Percentiles rank a stretch among this genome's conserved stretches.
Conservation (phyloP, 2,329 filamentous ascomycete genomes). For the Colletotrichum orbiculare region DNA sequence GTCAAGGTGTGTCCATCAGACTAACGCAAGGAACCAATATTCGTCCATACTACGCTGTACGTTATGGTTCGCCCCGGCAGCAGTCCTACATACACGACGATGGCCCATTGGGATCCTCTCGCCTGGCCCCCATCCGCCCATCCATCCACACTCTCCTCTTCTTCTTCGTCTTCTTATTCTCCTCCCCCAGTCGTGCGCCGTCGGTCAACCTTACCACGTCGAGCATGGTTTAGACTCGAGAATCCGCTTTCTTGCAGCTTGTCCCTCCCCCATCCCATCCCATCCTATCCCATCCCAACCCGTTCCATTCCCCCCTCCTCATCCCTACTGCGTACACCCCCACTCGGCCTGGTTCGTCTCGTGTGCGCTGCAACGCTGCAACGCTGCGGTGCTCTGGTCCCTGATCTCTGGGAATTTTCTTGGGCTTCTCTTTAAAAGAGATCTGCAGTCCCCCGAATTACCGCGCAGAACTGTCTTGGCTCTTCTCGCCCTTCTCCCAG, state of each 20-base stretch:
- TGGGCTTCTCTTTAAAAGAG: slow-evolving; percentile 16
- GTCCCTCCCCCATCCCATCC: background rate
- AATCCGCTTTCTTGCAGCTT: slow-evolving; percentile 32
- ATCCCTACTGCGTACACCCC: slow-evolving; percentile 6
- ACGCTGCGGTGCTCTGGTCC: slow-evolving; percentile 33
- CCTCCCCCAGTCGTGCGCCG: slow-evolving; percentile 18
- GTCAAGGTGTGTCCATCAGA: too few species aligned
- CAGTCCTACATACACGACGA: too few species aligned
- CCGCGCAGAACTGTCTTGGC: background rate
- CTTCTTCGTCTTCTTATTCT: background rate
- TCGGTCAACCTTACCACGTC: slow-evolving; percentile 1
- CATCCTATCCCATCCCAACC: too few species aligned
- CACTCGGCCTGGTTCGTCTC: background rate
- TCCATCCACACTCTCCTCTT: too few species aligned
- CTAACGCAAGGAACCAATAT: too few species aligned
- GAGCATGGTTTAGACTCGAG: slow-evolving; percentile 6
- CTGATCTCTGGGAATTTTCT: slow-evolving; percentile 30
- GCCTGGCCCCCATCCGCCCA: too few species aligned
- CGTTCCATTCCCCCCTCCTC: slow-evolving; percentile 9
- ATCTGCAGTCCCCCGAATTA: slow-evolving; percentile 28
- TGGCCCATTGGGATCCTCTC: too few species aligned
- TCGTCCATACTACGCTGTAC: too few species aligned
- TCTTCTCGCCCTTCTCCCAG: slow-evolving; percentile 6
- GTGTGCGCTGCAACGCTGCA: slow-evolving; percentile 27
- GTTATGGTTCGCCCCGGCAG: too few species aligned